Evolutionary conservation across 2,329 filamentous ascomycete species (phyloP).

Genomic region (Albophoma yamanashiensis): DNA sequence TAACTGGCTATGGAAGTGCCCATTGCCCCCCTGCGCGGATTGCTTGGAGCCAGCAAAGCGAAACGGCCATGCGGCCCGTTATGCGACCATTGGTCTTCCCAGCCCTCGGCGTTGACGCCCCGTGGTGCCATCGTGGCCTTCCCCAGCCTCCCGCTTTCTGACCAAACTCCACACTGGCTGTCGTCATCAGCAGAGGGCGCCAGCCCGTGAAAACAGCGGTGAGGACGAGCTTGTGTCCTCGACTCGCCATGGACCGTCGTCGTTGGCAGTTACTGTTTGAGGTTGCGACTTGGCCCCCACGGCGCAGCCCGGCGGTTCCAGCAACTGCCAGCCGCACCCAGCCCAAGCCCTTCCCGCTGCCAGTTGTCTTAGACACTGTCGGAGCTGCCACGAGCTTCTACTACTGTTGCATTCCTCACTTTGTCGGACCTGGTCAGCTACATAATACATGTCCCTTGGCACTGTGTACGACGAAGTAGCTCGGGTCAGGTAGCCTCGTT

Average conservation of each 20-base stretch:
- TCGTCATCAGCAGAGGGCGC: not conserved
- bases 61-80: not conserved
- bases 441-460: not conserved
- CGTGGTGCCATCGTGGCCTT: not conserved
- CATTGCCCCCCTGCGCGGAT: not conserved
- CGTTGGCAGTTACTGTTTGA: not conserved
- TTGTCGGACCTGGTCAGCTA: not conserved
- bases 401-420: not conserved
- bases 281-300: not conserved
- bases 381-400: not conserved
- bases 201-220: not conserved
- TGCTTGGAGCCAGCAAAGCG: constrained; percentile 1
- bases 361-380: constrained; percentile 1
- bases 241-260: not conserved
- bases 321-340: not conserved
- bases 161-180: not conserved
- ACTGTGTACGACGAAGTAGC: not conserved
- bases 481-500: not conserved
- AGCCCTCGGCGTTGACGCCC: not conserved
- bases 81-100: not conserved
- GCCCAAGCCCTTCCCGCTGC: not conserved
- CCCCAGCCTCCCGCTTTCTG: not conserved
- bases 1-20: not conserved
- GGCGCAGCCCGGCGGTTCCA: not conserved
- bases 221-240: not conserved